Conservation (phyloP, 176 grass and related monocot species). For the Elymus sibiricus region DNA sequence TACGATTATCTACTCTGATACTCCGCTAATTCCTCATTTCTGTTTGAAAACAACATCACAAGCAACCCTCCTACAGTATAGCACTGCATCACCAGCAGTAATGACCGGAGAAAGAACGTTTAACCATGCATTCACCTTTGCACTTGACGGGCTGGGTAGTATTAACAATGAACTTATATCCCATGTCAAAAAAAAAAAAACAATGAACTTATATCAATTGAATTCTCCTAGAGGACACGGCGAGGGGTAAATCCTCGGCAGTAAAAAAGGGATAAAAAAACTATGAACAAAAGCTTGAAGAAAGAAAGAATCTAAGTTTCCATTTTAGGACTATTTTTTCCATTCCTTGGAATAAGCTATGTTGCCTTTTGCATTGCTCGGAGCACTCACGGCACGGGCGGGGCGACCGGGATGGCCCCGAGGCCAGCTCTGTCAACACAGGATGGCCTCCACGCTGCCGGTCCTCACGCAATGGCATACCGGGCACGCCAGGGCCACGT, state of each 20-base stretch:
- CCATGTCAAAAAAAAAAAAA: too few relatives aligned
- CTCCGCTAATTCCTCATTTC: neutral
- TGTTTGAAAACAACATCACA: too few relatives aligned
- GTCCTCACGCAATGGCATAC: conserved; percentile 72
- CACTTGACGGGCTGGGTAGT: conserved; percentile 8
- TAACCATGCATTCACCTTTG: neutral
- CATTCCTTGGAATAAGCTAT: neutral
- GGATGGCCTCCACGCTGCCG: conserved; percentile 72
- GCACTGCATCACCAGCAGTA: neutral
- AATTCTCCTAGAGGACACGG: conserved; percentile 47
- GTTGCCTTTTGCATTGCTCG: neutral
- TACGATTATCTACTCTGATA: neutral
- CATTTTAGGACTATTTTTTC: neutral
- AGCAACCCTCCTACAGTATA: too few relatives aligned
- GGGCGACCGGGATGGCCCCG: neutral
- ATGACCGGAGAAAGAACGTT: neutral
- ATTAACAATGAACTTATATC: conserved; percentile 50
- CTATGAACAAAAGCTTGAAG: conserved; percentile 30
- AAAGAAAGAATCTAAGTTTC: neutral
- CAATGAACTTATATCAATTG: conserved; percentile 63
- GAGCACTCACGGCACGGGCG: conserved; percentile 12
- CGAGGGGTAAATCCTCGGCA: neutral
- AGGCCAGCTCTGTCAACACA: conserved; percentile 35
- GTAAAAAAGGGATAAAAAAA: neutral
- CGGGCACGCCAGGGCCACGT: conserved; percentile 51